Evolutionary conservation across 2,329 filamentous ascomycete species (phyloP).

Genomic region (Alternaria sp.): DNA sequence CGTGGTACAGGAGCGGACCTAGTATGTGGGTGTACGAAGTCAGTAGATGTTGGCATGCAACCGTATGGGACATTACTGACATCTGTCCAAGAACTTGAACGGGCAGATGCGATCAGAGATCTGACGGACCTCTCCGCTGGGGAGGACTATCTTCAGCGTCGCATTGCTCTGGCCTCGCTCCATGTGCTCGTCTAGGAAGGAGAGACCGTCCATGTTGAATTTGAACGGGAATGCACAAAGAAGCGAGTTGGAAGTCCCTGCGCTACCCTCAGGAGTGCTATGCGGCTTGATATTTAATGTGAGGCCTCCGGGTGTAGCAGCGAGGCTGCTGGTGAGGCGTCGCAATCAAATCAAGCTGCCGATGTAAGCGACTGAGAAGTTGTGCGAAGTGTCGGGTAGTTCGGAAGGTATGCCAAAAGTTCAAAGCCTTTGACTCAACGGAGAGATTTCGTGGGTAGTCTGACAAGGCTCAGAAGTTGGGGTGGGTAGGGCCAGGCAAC

Average conservation of each 20-base stretch:
- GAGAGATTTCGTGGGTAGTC: constrained; percentile 1
- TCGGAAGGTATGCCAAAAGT: background rate
- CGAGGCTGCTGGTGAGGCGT: constrained; percentile 4
- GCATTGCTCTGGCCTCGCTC: constrained; percentile 26
- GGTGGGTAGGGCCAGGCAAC: constrained; percentile 18
- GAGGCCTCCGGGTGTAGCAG: background rate
- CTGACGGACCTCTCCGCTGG: constrained; percentile 37
- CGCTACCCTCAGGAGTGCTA: background rate
- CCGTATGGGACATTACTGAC: constrained; percentile 10
- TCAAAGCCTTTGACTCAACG: background rate
- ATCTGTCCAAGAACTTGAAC: constrained; percentile 41
- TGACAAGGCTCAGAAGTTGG: constrained; percentile 15
- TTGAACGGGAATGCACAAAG: background rate
- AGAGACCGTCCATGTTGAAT: constrained; percentile 30
- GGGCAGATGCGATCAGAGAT: constrained; percentile 43
- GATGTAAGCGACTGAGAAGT: background rate
- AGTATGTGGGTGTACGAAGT: background rate
- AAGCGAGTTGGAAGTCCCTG: background rate
- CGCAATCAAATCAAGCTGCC: constrained; percentile 7
- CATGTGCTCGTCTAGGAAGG: constrained; percentile 24
- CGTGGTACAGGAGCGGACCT: constrained; percentile 45
- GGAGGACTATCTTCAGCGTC: constrained; percentile 41
- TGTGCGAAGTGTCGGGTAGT: background rate
- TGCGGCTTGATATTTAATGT: background rate
- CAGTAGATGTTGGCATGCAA: background rate